A percentile compares a stretch with the other conserved stretches of the same genome.
Conservation (phyloP, 495 filamentous ascomycete species). For the Sporormia fimetaria region DNA sequence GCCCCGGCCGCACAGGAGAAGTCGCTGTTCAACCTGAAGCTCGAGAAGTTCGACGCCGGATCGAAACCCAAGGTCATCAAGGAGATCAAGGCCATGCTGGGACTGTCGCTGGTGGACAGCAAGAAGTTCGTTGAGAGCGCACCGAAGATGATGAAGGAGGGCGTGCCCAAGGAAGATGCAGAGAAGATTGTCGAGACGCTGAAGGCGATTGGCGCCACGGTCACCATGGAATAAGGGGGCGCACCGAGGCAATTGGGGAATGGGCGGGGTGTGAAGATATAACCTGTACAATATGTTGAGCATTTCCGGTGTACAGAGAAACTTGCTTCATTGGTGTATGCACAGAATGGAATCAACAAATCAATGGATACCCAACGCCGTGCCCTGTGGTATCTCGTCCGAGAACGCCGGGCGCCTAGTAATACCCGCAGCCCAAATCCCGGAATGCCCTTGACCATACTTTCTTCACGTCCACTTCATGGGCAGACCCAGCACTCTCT, state of each 20-base stretch:
- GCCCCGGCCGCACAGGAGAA: slow-evolving; percentile 79
- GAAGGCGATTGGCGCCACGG: slow-evolving; percentile 84
- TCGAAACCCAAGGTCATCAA: slow-evolving; percentile 99
- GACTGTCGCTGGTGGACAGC: slow-evolving; percentile 92
- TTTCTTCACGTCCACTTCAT: background rate
- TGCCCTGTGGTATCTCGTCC: too few relatives aligned
- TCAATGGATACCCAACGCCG: slow-evolving; percentile 5
- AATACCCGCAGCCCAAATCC: too few relatives aligned
- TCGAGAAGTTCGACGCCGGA: slow-evolving; percentile 71
- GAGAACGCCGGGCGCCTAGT: too few relatives aligned
- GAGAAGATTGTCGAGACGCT: slow-evolving; percentile 95
- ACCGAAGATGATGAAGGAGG: slow-evolving; percentile 97
- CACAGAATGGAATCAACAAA: slow-evolving; percentile 19
- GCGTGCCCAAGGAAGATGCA: slow-evolving; percentile 92
- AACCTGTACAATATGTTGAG: background rate
- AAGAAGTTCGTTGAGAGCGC: slow-evolving; percentile 99
- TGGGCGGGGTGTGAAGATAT: slow-evolving; percentile 5
- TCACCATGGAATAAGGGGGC: slow-evolving; percentile 66
- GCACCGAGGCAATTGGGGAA: background rate
- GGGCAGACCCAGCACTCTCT: slow-evolving; percentile 25
- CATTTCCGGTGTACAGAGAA: too few relatives aligned
- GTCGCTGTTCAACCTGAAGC: slow-evolving; percentile 92
- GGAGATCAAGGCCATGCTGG: slow-evolving; percentile 93
- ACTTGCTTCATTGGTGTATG: slow-evolving; percentile 1
- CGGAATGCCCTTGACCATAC: background rate